A percentile compares a stretch with the other conserved stretches of the same genome.
These are phyloP conservation scores for Scheffersomyces segobiensis DNA, from an alignment of 1,139 yeast genomes.

Conservation along the genomic window DNA sequence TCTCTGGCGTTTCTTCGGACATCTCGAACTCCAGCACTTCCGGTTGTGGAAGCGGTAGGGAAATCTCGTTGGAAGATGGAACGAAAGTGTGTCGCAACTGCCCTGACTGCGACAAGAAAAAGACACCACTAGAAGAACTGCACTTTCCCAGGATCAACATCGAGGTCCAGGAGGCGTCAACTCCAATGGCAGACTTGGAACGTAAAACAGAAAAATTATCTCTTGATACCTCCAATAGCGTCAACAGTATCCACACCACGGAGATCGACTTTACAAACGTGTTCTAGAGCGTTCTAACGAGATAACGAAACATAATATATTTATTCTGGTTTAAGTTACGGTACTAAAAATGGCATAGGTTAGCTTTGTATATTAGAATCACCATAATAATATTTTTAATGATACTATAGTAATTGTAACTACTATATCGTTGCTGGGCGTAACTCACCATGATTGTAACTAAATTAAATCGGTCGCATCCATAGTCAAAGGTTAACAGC, in stretches of 20 bases:
- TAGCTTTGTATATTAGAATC: background rate
- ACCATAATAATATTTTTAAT: background rate
- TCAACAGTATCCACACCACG: conserved; percentile 3
- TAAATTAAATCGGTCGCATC: background rate
- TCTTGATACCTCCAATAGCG: background rate
- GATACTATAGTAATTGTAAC: background rate
- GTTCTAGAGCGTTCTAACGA: conserved; percentile 1
- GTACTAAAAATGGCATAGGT: background rate
- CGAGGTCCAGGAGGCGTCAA: conserved; percentile 12
- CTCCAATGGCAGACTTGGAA: conserved; percentile 3
- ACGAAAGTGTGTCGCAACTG: conserved; percentile 26
- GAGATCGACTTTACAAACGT: conserved; percentile 22
- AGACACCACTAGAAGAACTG: conserved; percentile 2
- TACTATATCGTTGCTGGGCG: background rate
- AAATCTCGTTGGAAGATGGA: conserved; percentile 20
- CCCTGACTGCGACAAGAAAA: conserved; percentile 27
- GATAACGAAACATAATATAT: background rate
- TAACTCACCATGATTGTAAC: background rate
- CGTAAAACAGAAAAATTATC: background rate
- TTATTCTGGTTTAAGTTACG: background rate
- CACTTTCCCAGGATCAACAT: conserved; percentile 7
- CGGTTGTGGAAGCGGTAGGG: conserved; percentile 18
- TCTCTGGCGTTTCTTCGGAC: background rate
- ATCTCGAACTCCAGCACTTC: background rate
- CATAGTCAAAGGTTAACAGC: background rate